These are phyloP conservation scores for Ophiocordyceps camponoti-floridani DNA, from an alignment of 2,329 filamentous ascomycete genomes.

Conservation along the genomic window DNA sequence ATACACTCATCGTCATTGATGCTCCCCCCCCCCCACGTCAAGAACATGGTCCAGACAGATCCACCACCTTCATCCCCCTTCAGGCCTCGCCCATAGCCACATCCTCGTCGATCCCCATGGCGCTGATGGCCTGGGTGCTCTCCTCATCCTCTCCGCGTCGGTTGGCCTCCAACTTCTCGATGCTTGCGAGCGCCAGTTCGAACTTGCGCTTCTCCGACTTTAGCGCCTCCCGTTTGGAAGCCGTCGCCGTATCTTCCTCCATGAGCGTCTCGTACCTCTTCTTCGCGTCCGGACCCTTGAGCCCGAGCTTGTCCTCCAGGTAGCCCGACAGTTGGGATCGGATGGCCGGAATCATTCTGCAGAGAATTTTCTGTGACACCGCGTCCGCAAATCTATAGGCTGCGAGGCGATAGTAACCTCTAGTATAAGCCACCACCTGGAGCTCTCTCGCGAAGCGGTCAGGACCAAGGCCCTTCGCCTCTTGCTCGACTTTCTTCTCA, in stretches of 20 bases:
- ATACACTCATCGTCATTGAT: too few species aligned
- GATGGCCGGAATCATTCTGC: slow-evolving; percentile 28
- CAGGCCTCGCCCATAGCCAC: not conserved
- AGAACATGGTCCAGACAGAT: too few species aligned
- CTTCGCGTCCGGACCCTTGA: slow-evolving; percentile 13
- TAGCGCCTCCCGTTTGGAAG: slow-evolving; percentile 19
- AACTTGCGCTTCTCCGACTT: slow-evolving; percentile 27
- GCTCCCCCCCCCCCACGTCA: too few species aligned
- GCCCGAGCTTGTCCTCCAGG: slow-evolving; percentile 24
- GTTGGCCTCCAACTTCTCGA: slow-evolving; percentile 20
- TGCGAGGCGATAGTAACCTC: slow-evolving; percentile 53
- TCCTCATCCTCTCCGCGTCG: slow-evolving; percentile 1
- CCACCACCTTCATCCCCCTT: too few species aligned
- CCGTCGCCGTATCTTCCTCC: slow-evolving; percentile 28
- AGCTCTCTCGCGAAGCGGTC: slow-evolving; percentile 45
- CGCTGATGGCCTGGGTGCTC: slow-evolving; percentile 2
- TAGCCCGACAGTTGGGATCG: slow-evolving; percentile 20
- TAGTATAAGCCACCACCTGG: slow-evolving; percentile 41
- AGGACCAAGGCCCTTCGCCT: slow-evolving; percentile 28
- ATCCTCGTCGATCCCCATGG: slow-evolving; percentile 5
- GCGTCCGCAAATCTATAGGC: slow-evolving; percentile 45
- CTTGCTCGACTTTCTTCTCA: slow-evolving; percentile 17
- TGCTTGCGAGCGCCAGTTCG: slow-evolving; percentile 25
- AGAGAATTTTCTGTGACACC: slow-evolving; percentile 26
- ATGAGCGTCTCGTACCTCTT: slow-evolving; percentile 23